These are phyloP conservation scores for Hydnomerulius pinastri DNA, from an alignment of 768 basidiomycete genomes.

Conservation along the genomic window DNA sequence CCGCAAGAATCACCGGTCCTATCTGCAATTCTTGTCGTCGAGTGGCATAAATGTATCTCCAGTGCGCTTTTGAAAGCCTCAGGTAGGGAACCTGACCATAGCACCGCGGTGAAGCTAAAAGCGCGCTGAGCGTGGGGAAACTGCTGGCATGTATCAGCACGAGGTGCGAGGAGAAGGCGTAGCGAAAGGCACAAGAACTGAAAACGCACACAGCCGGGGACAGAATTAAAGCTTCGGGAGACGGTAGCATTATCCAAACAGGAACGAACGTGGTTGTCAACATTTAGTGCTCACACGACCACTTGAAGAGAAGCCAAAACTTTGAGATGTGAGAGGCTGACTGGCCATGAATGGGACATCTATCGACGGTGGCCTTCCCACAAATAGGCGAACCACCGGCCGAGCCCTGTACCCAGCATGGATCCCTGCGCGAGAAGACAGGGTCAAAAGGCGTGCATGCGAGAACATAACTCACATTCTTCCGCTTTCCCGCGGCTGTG, in stretches of 20 bases:
- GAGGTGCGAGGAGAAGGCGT: neutral
- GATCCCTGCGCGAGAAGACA: neutral
- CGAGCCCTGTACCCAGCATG: neutral
- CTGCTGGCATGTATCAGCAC: neutral
- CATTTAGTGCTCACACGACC: neutral
- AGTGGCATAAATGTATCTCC: neutral
- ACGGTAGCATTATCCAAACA: neutral
- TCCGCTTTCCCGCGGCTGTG: neutral
- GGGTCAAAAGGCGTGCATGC: neutral
- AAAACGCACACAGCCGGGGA: no score
- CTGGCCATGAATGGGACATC: neutral
- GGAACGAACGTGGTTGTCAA: neutral
- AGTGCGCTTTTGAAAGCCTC: neutral
- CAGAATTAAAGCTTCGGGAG: neutral
- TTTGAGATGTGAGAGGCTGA: neutral
- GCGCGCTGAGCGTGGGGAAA: neutral
- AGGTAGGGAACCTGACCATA: neutral
- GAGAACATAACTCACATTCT: neutral
- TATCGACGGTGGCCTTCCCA: neutral
- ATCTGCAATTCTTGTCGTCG: neutral
- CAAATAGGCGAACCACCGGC: no score
- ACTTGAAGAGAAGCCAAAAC: neutral
- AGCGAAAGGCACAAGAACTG: neutral
- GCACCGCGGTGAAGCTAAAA: neutral
- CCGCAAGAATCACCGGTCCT: no score